Evolutionary conservation across 164 flowering plant species (phyloP).

Genomic region (Echeveria elegans): DNA sequence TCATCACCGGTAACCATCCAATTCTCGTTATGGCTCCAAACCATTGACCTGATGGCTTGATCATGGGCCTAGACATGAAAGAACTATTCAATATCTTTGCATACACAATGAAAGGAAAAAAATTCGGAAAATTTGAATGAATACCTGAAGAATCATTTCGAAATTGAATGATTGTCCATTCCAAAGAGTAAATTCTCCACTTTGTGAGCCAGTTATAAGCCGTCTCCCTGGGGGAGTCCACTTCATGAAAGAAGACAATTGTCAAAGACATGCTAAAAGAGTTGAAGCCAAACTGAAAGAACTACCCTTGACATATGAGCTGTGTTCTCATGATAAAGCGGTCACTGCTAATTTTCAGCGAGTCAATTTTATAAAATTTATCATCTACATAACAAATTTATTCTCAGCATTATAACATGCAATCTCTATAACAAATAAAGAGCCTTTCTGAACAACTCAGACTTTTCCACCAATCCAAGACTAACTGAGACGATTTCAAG

Average conservation of each 20-base stretch:
- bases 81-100: not conserved
- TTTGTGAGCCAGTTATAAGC: constrained; percentile 95
- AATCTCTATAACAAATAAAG: no score
- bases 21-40: constrained; percentile 98
- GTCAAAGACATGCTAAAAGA: not conserved
- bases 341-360: not conserved
- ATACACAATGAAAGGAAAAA: not conserved
- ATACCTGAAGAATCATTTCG: constrained; percentile 99
- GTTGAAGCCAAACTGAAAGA: not conserved
- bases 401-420: no score
- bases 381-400: not conserved
- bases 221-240: constrained; percentile 98
- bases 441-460: not conserved
- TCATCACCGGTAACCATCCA: constrained; percentile 99
- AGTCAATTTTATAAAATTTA: not conserved
- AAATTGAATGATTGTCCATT: constrained; percentile 98
- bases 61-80: constrained; percentile 78
- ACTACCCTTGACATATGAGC: not conserved
- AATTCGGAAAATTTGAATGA: not conserved
- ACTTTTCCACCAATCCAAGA: not conserved
- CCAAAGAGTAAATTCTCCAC: constrained; percentile 99
- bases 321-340: not conserved
- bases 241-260: constrained; percentile 27
- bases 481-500: not conserved
- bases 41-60: constrained; percentile 96